phyloP scores from a whole-genome alignment of 306 rosid species.

The Inga laurina region DNA sequence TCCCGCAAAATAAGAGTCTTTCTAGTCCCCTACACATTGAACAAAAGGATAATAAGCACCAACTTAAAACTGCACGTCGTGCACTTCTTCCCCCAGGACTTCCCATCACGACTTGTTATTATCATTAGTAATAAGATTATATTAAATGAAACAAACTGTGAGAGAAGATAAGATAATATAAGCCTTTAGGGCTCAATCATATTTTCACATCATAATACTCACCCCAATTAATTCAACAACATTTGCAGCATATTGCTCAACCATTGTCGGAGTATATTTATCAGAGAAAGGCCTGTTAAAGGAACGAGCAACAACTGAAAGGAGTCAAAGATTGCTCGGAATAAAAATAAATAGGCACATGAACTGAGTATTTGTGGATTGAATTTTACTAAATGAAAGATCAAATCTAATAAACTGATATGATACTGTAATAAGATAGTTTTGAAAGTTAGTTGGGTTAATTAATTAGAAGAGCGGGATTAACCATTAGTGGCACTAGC shows the following conservation, averaged over 20 bases:
- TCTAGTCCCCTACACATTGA: slow-evolving; percentile 57
- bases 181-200: slow-evolving; percentile 21
- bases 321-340: slow-evolving; percentile 33
- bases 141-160: slow-evolving; percentile 20
- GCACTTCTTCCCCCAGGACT: slow-evolving; percentile 7
- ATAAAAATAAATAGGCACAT: slow-evolving; percentile 27
- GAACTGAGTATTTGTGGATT: slow-evolving; percentile 25
- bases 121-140: neutral
- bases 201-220: slow-evolving; percentile 39
- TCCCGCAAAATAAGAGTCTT: slow-evolving; percentile 84
- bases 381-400: slow-evolving; percentile 1
- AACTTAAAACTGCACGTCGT: neutral
- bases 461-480: too few species aligned
- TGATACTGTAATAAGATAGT: too few species aligned
- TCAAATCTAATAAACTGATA: slow-evolving; percentile 15
- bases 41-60: slow-evolving; percentile 35
- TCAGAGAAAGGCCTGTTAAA: slow-evolving; percentile 72
- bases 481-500: too few species aligned
- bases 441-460: too few species aligned
- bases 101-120: slow-evolving; percentile 8
- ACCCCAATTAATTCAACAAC: slow-evolving; percentile 71
- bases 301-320: slow-evolving; percentile 6
- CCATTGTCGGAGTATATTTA: slow-evolving; percentile 50
- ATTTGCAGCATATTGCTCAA: slow-evolving; percentile 73
- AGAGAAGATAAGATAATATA: slow-evolving; percentile 3